Percentiles rank a stretch among this genome's conserved stretches.
Evolutionary conservation across 768 basidiomycete species (phyloP).

Genomic region (Lentinus brumalis): DNA sequence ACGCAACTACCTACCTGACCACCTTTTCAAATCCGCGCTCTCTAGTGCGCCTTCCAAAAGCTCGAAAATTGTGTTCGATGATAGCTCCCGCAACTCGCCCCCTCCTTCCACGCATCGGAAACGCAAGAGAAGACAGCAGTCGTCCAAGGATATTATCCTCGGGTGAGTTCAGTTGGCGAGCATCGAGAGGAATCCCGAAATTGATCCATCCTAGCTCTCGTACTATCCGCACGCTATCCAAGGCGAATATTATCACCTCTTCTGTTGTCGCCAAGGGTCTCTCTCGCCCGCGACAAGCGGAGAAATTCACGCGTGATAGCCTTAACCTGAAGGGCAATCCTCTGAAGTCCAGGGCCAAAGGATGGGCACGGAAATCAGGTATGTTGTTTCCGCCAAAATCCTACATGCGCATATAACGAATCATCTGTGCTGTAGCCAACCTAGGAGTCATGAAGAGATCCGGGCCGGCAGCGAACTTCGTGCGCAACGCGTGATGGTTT

Average conservation of each 20-base stretch:
- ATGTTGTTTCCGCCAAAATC: constrained; percentile 7
- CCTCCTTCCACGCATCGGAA: constrained; percentile 25
- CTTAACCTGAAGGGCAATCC: constrained; percentile 48
- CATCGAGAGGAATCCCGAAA: background rate
- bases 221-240: constrained; percentile 51
- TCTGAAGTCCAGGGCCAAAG: constrained; percentile 39
- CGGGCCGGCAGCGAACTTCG: constrained; percentile 59
- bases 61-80: constrained; percentile 15
- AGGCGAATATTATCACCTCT: constrained; percentile 26
- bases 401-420: background rate
- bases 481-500: constrained; percentile 23
- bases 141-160: constrained; percentile 52
- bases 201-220: constrained; percentile 44
- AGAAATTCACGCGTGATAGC: constrained; percentile 53
- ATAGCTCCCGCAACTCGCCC: constrained; percentile 24
- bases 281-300: constrained; percentile 48
- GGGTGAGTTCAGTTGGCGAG: constrained; percentile 43
- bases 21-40: constrained; percentile 62
- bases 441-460: constrained; percentile 55
- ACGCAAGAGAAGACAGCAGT: constrained; percentile 28
- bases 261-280: constrained; percentile 42
- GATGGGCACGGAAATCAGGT: constrained; percentile 68
- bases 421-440: constrained; percentile 41
- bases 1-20: constrained; percentile 62
- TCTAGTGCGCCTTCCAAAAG: constrained; percentile 28